These are phyloP conservation scores for Syncephalastrum monosporum DNA, from an alignment of 371 early-diverging fungal species.

Conservation along the genomic window DNA sequence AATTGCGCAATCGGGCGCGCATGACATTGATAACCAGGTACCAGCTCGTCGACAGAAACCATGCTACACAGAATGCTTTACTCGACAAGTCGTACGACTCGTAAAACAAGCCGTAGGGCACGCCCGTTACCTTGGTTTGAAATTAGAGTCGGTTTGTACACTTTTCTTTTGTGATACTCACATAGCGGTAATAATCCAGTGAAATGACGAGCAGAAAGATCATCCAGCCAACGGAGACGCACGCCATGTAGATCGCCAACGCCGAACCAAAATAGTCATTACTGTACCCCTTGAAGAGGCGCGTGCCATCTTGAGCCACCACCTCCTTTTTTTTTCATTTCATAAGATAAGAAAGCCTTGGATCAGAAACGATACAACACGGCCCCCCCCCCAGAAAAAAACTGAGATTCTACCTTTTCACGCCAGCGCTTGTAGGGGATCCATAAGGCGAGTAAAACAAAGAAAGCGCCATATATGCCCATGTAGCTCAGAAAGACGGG, in stretches of 20 bases:
- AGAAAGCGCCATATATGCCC: slow-evolving; percentile 31
- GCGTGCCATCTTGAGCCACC: not conserved
- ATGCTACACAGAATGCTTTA: slow-evolving; percentile 61
- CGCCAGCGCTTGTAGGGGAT: slow-evolving; percentile 30
- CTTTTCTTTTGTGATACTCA: slow-evolving; percentile 1
- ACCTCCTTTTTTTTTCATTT: not conserved
- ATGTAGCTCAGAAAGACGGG: slow-evolving; percentile 32
- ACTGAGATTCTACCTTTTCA: slow-evolving; percentile 5
- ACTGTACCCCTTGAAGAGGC: slow-evolving; percentile 14
- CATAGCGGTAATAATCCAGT: slow-evolving; percentile 62
- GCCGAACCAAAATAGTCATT: slow-evolving; percentile 4
- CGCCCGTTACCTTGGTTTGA: slow-evolving; percentile 9
- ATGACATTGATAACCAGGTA: slow-evolving; percentile 46
- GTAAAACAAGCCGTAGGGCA: slow-evolving; percentile 24
- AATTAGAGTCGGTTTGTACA: not conserved
- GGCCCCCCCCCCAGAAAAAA: no score
- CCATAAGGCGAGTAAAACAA: slow-evolving; percentile 42
- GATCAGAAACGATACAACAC: no score
- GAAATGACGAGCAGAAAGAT: slow-evolving; percentile 53
- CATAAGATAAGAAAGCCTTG: no score
- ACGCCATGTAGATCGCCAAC: slow-evolving; percentile 3
- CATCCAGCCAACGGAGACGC: slow-evolving; percentile 41
- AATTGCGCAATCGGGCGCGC: slow-evolving; percentile 47
- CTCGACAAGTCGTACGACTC: slow-evolving; percentile 52
- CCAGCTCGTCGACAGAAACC: slow-evolving; percentile 66